Evolutionary conservation across 805 yeast species (phyloP).

Genomic region (Ogataea paraovalis): DNA sequence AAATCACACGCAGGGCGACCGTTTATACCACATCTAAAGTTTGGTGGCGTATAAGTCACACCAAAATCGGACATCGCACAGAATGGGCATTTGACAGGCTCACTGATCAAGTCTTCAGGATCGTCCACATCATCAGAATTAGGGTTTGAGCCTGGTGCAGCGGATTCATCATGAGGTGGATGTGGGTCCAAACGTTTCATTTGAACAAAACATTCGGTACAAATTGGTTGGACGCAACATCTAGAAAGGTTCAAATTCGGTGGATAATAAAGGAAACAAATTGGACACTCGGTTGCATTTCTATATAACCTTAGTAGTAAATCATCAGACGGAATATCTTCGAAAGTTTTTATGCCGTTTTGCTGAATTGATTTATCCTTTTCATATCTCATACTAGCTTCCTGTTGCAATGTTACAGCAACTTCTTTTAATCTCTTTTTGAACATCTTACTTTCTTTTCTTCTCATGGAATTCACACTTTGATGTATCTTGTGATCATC

Average conservation of each 20-base stretch:
- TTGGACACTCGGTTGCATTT: conserved; percentile 82
- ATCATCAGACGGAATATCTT: conserved; percentile 37
- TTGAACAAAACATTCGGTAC: conserved; percentile 96
- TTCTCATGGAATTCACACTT: conserved; percentile 40
- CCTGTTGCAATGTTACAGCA: conserved; percentile 34
- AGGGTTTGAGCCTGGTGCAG: conserved; percentile 13
- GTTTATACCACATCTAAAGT: conserved; percentile 51
- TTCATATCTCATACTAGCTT: conserved; percentile 30
- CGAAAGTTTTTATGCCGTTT: conserved; percentile 25
- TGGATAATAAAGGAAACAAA: conserved; percentile 87
- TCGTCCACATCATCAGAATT: conserved; percentile 28
- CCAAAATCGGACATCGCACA: conserved; percentile 89
- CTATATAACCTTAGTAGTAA: conserved; percentile 60
- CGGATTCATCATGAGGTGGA: conserved; percentile 72
- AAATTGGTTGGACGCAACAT: conserved; percentile 90
- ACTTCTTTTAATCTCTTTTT: conserved; percentile 38
- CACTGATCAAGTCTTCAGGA: conserved; percentile 71
- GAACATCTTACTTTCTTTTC: conserved; percentile 46
- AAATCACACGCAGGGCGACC: conserved; percentile 49
- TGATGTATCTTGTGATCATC: conserved; percentile 56
- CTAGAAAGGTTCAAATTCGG: conserved; percentile 70
- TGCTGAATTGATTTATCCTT: conserved; percentile 27
- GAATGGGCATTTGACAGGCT: conserved; percentile 88
- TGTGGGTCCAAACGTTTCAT: conserved; percentile 90
- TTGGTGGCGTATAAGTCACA: conserved; percentile 70